Evolutionary conservation across 2,329 filamentous ascomycete species (phyloP), one percentile per base, ranked within the genome.

Genomic region (Colletotrichum coccodes): DNA sequence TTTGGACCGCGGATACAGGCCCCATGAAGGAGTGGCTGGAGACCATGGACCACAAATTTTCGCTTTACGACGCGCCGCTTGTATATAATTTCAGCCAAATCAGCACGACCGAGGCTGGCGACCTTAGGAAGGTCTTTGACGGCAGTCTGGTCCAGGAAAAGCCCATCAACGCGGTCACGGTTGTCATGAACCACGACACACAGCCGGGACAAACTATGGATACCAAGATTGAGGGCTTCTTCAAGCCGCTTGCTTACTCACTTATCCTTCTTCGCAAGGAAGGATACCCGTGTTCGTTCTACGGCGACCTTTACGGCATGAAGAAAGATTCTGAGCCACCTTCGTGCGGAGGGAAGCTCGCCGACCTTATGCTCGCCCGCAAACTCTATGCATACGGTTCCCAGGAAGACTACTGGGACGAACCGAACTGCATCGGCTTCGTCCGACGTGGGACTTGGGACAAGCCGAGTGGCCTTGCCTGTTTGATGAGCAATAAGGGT

Each of bases 171-270:
- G 79, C 79, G 3, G 79, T 80, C 30, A 93, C 91, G 0, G 85
- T 93, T 4, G 90, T 93, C 1, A 89, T 88, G 78, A 93, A 92
- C 77, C 91, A 93, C 79, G 91, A 94, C 76, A 93, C 91, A 0
- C 79, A 81, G 70, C 79, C 79, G 0, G 76, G 76, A 67, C 79
- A 81, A 57, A 76, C 78, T 2, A 74, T 81, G 16, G 70, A 86
- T 72, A 87, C 89, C 0, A 86, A 86, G 3, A 87, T 94, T 47
- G 85, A 88, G 64, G 82, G 84, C 23, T 90, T 87, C 79, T 92
- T 94, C 82, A 92, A 92, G 76, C 86, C 90, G 0, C 82, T 94
- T n/a, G 92, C 91, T 23, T 93, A 94, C 77, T 82, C 90, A 1
- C 83, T 94, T 49, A 92, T 93, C 65, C 85, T 94, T 2, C 86